phyloP scores from a whole-genome alignment of 2,329 filamentous ascomycete species.

The Xylaria digitata region DNA sequence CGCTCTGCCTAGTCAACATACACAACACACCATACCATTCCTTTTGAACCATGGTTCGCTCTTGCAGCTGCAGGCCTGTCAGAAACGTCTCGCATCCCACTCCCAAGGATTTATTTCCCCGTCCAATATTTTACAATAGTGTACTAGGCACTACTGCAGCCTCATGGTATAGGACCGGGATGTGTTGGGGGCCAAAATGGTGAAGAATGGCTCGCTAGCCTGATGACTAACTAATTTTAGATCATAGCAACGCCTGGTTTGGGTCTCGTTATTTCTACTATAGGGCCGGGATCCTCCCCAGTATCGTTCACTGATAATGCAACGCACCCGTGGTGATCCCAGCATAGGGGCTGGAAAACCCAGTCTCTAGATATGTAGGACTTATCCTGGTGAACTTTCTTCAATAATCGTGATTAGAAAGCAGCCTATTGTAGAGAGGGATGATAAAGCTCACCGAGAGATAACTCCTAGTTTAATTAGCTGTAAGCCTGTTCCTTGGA shows the following conservation, averaged over 20 bases:
- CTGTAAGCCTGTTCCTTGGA: too few species aligned
- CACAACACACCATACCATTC: too few species aligned
- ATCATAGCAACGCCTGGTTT: not conserved
- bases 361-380: not conserved
- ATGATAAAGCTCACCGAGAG: not conserved
- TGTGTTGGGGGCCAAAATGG: not conserved
- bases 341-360: not conserved
- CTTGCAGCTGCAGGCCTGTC: too few species aligned
- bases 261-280: not conserved
- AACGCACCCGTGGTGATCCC: not conserved
- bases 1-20: too few species aligned
- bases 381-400: conserved; percentile 2
- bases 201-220: not conserved
- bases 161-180: not conserved
- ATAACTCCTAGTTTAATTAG: not conserved
- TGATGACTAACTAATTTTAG: not conserved
- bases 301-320: not conserved
- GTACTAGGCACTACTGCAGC: too few species aligned
- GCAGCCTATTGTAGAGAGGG: too few species aligned
- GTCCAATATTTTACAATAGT: too few species aligned
- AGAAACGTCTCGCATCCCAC: too few species aligned
- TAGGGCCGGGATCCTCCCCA: not conserved
- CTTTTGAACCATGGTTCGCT: too few species aligned
- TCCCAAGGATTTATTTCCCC: too few species aligned
- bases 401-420: not conserved